Evolutionary conservation across 768 basidiomycete species (phyloP).

Genomic region (Gloeopeniophorella convolvens): DNA sequence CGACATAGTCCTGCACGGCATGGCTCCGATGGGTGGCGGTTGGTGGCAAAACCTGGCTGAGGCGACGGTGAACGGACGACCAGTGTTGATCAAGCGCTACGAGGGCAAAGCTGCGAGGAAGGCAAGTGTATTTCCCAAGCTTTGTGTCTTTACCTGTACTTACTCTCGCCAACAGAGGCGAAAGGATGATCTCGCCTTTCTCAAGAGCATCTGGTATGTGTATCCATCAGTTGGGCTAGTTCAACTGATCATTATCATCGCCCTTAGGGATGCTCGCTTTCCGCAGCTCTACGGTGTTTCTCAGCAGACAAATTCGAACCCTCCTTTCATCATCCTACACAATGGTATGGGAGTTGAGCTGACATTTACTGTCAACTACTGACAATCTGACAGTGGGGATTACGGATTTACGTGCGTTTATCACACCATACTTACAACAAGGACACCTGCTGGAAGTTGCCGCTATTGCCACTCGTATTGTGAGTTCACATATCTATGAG

Average conservation of each 20-base stretch:
- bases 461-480: constrained; percentile 7
- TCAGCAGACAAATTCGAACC: background rate
- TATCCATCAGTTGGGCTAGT: background rate
- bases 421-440: constrained; percentile 1
- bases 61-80: constrained; percentile 1
- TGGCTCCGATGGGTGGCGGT: constrained; percentile 1
- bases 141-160: background rate
- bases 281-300: constrained; percentile 8
- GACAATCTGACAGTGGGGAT: background rate
- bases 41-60: constrained; percentile 4
- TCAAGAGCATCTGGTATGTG: constrained; percentile 9
- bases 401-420: constrained; percentile 6
- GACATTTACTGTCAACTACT: background rate
- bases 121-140: constrained; percentile 2
- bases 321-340: constrained; percentile 2
- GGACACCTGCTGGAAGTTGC: constrained; percentile 12
- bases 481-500: background rate
- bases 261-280: constrained; percentile 7
- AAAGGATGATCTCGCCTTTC: constrained; percentile 2
- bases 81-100: constrained; percentile 10
- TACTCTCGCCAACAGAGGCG: background rate
- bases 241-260: background rate
- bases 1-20: constrained; percentile 3
- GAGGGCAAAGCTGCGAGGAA: background rate
- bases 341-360: background rate